phyloP scores from a whole-genome alignment of 2,329 filamentous ascomycete genomes.

The Cladobotryum protrusum region DNA sequence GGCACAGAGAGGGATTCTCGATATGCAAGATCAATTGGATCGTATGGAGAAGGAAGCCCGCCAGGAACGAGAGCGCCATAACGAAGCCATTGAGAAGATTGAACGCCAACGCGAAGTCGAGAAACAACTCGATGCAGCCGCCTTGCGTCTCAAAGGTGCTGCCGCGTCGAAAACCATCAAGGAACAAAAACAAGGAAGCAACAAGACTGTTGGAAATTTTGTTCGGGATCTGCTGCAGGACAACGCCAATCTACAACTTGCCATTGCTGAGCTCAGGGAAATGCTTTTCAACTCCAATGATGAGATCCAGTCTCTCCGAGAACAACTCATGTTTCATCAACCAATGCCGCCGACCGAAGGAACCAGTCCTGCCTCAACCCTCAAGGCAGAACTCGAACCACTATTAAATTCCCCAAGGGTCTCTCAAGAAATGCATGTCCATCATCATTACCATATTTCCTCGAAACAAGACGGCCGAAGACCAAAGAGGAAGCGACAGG shows the following conservation, averaged over 20 bases:
- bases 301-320: conserved; percentile 80
- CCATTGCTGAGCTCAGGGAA: conserved; percentile 84
- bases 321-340: conserved; percentile 75
- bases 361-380: conserved; percentile 41
- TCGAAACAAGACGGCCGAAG: conserved; percentile 56
- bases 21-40: conserved; percentile 83
- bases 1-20: conserved; percentile 70
- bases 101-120: conserved; percentile 79
- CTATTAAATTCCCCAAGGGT: conserved; percentile 30
- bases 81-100: conserved; percentile 74
- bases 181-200: conserved; percentile 47
- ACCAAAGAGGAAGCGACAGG: conserved; percentile 65
- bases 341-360: conserved; percentile 47
- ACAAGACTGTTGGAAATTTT: conserved; percentile 83
- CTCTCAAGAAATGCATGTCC: conserved; percentile 79
- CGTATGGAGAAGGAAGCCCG: conserved; percentile 77
- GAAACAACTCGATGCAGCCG: conserved; percentile 71
- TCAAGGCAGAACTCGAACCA: conserved; percentile 66
- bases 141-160: conserved; percentile 72
- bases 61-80: conserved; percentile 74
- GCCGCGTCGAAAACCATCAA: conserved; percentile 63
- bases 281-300: conserved; percentile 89
- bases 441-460: conserved; percentile 84
- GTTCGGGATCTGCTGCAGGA: conserved; percentile 93
- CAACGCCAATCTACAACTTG: conserved; percentile 87